Evolutionary conservation across 192 early-diverging fungal species (phyloP).

Genomic region (Spinellus fusiger): DNA sequence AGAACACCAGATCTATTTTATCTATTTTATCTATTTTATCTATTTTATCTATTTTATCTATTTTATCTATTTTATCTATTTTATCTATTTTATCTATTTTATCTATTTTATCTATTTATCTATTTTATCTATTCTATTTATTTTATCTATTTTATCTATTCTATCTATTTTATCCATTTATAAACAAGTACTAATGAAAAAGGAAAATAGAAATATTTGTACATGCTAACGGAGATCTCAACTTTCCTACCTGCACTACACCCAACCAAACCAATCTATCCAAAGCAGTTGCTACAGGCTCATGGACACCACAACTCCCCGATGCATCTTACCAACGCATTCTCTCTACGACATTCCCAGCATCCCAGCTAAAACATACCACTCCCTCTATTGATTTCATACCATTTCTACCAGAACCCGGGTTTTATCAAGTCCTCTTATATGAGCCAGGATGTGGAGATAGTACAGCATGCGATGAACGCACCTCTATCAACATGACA

Average conservation of each 20-base stretch:
- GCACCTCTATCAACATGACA: constrained; percentile 14
- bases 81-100: too few species aligned
- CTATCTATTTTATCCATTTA: too few species aligned
- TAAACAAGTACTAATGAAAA: not conserved
- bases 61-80: too few species aligned
- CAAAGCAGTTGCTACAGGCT: constrained; percentile 1
- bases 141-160: too few species aligned
- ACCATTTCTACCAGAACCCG: constrained; percentile 25
- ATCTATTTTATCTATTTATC: too few species aligned
- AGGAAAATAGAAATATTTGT: constrained; percentile 15
- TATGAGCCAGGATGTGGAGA: constrained; percentile 24
- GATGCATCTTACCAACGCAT: constrained; percentile 6
- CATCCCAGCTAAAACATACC: not conserved
- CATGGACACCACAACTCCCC: constrained; percentile 1
- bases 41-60: too few species aligned
- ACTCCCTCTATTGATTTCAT: constrained; percentile 10
- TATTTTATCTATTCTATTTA: too few species aligned
- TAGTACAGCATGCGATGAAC: constrained; percentile 10
- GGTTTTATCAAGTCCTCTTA: constrained; percentile 18
- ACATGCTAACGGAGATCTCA: not conserved
- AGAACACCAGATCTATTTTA: not conserved
- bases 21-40: too few species aligned
- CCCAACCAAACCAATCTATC: not conserved
- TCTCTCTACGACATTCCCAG: constrained; percentile 8
- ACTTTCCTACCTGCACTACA: not conserved